phyloP scores from a whole-genome alignment of 768 basidiomycete genomes.

The Leucosporidium creatinivorum region DNA sequence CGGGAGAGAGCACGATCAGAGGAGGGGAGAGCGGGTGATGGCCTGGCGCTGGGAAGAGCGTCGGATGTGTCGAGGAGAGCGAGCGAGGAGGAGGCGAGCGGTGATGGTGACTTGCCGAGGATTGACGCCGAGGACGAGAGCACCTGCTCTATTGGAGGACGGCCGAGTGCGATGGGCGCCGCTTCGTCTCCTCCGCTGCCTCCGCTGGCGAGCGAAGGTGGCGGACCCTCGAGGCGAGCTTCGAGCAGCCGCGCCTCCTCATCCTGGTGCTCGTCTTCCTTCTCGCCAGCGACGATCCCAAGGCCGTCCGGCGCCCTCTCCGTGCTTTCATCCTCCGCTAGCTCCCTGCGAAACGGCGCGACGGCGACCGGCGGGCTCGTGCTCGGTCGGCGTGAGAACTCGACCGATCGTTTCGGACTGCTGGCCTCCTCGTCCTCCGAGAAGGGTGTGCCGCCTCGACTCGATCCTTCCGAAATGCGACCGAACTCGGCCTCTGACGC shows the following conservation, averaged over 20 bases:
- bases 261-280: conserved; percentile 2
- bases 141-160: not conserved
- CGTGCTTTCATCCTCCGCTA: conserved; percentile 42
- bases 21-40: not conserved
- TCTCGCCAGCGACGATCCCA: not conserved
- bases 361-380: conserved; percentile 27
- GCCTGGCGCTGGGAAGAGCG: not conserved
- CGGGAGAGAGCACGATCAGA: not conserved
- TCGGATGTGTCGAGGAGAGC: not conserved
- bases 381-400: conserved; percentile 3
- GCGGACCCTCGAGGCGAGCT: not conserved
- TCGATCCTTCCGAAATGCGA: conserved; percentile 1
- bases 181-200: not conserved
- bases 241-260: not conserved
- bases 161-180: not conserved
- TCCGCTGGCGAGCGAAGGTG: conserved; percentile 4
- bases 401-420: conserved; percentile 32
- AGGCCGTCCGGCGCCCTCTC: not conserved
- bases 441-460: not conserved
- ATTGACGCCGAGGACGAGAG: not conserved
- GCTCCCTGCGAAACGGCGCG: conserved; percentile 38
- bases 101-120: not conserved
- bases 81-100: not conserved
- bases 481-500: conserved; percentile 3
- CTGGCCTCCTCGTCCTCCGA: conserved; percentile 18